Base-by-base conservation (phyloP, 2,329 filamentous ascomycete species). In the Mycosphaerella arachidis region DNA sequence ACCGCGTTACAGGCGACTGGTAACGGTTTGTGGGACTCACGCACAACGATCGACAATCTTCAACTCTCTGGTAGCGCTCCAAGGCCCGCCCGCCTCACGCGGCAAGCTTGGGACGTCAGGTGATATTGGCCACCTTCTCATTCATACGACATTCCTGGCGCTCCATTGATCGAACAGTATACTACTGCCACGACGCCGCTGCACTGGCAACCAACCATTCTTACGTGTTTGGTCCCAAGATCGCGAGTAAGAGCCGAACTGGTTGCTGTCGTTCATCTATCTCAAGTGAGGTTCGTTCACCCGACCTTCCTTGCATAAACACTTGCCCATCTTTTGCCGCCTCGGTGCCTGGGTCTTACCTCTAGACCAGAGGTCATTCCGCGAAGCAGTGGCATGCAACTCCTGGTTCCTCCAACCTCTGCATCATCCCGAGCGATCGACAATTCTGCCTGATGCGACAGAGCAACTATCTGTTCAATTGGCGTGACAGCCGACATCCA, bases 261-360 rank as follows among this genome's bases (percentile, higher is more conserved):
- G 59, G 59, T 54, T 54, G 33, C 56, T 56, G 58, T 57, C 56
- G 48, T 57, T 55, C 58, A 63, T 63, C 62, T 60, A 61, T 61
- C 58, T 60, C 59, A 60, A 59, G 64, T 63, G 64, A 66, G 64
- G 63, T 63, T 65, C 63, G 63, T 63, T 66, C 61, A 57, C 56
- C 60, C 55, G 55, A 50, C 56, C 61, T 65, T 63, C 63, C 64
- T 66, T 66, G 64, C 64, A 63, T 66, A 59, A 62, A 62, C 57
- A 58, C 55, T 60, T 58, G 58, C 54, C 51, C 61, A 61, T 61
- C 43, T 59, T 66, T 55, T 65, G 60, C 56, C 60, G 57, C 58
- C 56, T 51, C 54, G 55, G 57, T 55, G 58, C 56, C 60, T 60
- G 59, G 48, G 62, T 63, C 53, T 53, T 55, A 59, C 56, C 64